Percentiles rank a stretch among this genome's conserved stretches.
Evolutionary conservation across 2,329 filamentous ascomycete genomes (phyloP).

Genomic region (Cyphellophora europaea): DNA sequence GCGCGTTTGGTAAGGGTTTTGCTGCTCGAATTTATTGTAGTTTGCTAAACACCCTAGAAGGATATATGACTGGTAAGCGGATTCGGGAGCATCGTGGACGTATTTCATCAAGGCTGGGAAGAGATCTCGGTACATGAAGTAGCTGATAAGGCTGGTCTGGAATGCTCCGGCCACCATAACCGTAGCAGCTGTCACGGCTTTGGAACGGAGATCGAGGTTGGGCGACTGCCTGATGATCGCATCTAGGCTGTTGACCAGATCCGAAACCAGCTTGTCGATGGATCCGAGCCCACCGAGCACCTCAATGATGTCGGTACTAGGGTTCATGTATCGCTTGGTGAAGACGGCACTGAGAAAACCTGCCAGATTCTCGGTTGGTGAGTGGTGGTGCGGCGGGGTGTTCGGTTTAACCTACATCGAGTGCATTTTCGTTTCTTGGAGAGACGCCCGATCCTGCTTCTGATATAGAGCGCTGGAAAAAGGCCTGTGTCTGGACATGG

Average conservation of each 20-base stretch:
- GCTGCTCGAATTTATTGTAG: slow-evolving; percentile 99
- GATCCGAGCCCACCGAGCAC: slow-evolving; percentile 82
- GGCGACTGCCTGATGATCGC: slow-evolving; percentile 69
- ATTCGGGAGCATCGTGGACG: slow-evolving; percentile 49
- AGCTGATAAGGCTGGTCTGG: slow-evolving; percentile 86
- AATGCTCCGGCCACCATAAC: slow-evolving; percentile 89
- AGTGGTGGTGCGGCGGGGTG: slow-evolving; percentile 35
- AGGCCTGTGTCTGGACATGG: slow-evolving; percentile 64
- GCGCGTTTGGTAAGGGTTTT: slow-evolving; percentile 88
- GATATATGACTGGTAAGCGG: slow-evolving; percentile 65
- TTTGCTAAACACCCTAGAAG: slow-evolving; percentile 83
- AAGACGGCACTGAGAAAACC: slow-evolving; percentile 76
- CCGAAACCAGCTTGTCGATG: slow-evolving; percentile 76
- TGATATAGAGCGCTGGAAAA: slow-evolving; percentile 65
- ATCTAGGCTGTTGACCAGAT: slow-evolving; percentile 78
- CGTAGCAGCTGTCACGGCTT: slow-evolving; percentile 71
- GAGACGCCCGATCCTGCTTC: slow-evolving; percentile 55
- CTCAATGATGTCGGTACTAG: slow-evolving; percentile 88
- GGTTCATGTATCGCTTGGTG: slow-evolving; percentile 85
- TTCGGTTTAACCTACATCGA: no score
- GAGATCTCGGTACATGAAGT: slow-evolving; percentile 87
- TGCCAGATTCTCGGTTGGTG: slow-evolving; percentile 91
- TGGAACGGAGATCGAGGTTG: slow-evolving; percentile 62
- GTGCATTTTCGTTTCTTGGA: slow-evolving; percentile 64
- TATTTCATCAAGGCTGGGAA: slow-evolving; percentile 86